These are phyloP conservation scores for Castanea crenata DNA, from an alignment of 306 rosid genomes.

Conservation along the genomic window DNA sequence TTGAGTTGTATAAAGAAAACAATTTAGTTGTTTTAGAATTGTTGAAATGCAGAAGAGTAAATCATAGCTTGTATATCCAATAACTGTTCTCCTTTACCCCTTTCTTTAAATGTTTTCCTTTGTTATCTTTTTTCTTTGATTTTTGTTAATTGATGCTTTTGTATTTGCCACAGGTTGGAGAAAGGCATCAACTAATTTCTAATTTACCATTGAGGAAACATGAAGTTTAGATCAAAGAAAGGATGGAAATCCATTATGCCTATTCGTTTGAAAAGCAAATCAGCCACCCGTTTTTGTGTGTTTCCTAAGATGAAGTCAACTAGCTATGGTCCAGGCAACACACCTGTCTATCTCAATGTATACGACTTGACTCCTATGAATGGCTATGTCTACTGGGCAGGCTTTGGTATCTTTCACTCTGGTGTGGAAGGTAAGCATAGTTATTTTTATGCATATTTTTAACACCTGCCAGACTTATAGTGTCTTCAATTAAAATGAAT, in stretches of 20 bases:
- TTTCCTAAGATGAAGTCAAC: constrained; percentile 69
- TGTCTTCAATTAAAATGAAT: not conserved
- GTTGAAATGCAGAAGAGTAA: not conserved
- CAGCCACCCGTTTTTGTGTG: constrained; percentile 60
- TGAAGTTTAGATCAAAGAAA: constrained; percentile 74
- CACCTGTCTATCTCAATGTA: constrained; percentile 90
- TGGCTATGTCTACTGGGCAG: constrained; percentile 95
- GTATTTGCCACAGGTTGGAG: constrained; percentile 25
- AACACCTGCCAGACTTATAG: not conserved
- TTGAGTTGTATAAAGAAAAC: not conserved
- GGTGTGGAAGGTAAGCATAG: constrained; percentile 81
- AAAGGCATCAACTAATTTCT: constrained; percentile 30
- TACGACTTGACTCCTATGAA: constrained; percentile 94
- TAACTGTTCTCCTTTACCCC: not conserved
- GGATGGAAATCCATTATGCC: constrained; percentile 78
- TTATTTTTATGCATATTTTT: constrained; percentile 13
- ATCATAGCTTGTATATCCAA: not conserved
- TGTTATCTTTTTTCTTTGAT: not conserved
- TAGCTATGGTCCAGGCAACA: constrained; percentile 53
- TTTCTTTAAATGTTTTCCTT: not conserved
- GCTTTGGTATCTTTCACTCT: constrained; percentile 94
- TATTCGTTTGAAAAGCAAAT: constrained; percentile 72
- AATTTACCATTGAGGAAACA: constrained; percentile 34
- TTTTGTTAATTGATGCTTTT: constrained; percentile 6
- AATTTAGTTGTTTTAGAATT: not conserved